Conservation (phyloP, 1,139 yeast species). For the Starmera stellimalicola region DNA sequence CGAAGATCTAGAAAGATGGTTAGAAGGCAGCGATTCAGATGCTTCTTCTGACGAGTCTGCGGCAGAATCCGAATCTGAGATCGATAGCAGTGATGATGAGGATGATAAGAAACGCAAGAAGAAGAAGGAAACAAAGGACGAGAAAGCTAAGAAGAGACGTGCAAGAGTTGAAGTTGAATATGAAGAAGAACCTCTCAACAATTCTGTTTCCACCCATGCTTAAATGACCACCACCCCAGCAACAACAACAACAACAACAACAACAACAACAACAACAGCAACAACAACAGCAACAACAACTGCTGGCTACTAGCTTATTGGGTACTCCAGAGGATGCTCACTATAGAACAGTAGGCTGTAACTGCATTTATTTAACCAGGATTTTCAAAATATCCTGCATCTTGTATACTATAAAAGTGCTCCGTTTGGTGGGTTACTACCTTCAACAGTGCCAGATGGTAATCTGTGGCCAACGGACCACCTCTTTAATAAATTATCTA, state of each 20-base stretch:
- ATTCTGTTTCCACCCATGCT: slow-evolving; percentile 9
- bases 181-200: slow-evolving; percentile 52
- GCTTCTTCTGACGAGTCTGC: slow-evolving; percentile 23
- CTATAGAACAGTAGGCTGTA: no score
- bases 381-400: no score
- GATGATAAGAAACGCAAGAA: slow-evolving; percentile 35
- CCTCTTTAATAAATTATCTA: no score
- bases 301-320: background rate
- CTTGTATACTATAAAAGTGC: no score
- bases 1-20: slow-evolving; percentile 88
- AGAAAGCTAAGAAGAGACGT: slow-evolving; percentile 43
- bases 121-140: slow-evolving; percentile 27
- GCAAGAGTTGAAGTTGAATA: slow-evolving; percentile 79
- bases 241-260: background rate
- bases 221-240: background rate
- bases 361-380: no score
- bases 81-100: slow-evolving; percentile 28
- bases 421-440: no score
- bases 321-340: no score
- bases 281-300: background rate
- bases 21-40: slow-evolving; percentile 51
- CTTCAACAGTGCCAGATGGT: no score
- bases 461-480: no score
- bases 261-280: background rate
- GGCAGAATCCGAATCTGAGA: slow-evolving; percentile 22